These are phyloP conservation scores for Colletotrichum orbiculare DNA, from an alignment of 2,329 filamentous ascomycete species.

Conservation along the genomic window DNA sequence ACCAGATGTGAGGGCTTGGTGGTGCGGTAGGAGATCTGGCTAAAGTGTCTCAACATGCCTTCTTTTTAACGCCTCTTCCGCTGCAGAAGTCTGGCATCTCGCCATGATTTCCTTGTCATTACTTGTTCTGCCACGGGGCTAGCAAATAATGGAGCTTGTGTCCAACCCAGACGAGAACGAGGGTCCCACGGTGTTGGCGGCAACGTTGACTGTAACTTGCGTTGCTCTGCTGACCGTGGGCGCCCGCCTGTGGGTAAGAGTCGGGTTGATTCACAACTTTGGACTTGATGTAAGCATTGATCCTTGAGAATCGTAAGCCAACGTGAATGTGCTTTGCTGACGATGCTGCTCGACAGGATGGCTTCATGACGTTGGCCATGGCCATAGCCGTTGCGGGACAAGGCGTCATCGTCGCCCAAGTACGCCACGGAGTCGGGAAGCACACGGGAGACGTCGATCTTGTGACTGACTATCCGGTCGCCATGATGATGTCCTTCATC, in stretches of 20 bases:
- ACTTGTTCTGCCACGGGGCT: not conserved
- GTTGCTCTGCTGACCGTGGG: slow-evolving; percentile 51
- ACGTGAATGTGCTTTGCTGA: not conserved
- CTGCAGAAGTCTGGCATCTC: no score
- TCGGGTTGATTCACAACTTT: slow-evolving; percentile 57
- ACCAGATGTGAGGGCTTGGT: no score
- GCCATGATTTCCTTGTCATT: no score
- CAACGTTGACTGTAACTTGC: slow-evolving; percentile 51
- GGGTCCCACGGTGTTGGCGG: slow-evolving; percentile 50
- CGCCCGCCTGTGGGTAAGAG: slow-evolving; percentile 58
- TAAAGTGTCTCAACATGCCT: no score
- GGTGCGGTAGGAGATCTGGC: no score
- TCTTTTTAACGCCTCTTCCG: no score
- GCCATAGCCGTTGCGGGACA: slow-evolving; percentile 50
- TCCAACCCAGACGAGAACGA: slow-evolving; percentile 50
- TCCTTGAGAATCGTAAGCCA: no score
- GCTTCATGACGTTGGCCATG: slow-evolving; percentile 44
- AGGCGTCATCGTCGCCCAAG: slow-evolving; percentile 52
- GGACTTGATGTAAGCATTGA: slow-evolving; percentile 56
- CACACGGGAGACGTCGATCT: slow-evolving; percentile 55
- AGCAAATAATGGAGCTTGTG: slow-evolving; percentile 16
- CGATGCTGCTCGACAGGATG: slow-evolving; percentile 40
- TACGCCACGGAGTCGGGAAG: slow-evolving; percentile 56
- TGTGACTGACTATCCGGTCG: slow-evolving; percentile 45
- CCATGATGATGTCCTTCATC: slow-evolving; percentile 55